Evolutionary conservation across 345 rosid genomes (phyloP).

Genomic region (Geranium rotundifolium): DNA sequence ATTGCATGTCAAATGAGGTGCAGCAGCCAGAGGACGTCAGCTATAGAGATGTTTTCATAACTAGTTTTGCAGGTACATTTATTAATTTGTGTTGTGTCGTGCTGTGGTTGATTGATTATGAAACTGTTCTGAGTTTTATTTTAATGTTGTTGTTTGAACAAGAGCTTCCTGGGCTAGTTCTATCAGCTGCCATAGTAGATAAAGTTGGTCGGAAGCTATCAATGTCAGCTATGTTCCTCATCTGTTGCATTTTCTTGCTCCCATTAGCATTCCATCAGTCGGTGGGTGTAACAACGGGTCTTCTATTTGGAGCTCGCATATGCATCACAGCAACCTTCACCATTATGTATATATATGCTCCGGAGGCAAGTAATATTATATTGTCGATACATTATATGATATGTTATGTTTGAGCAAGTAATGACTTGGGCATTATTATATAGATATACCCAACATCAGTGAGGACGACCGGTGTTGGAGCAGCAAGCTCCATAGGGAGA

Average conservation of each 20-base stretch:
- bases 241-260: slow-evolving; percentile 52
- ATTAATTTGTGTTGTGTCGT: neutral
- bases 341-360: slow-evolving; percentile 67
- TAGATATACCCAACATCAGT: slow-evolving; percentile 85
- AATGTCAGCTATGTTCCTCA: slow-evolving; percentile 68
- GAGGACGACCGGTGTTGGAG: slow-evolving; percentile 82
- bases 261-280: slow-evolving; percentile 67
- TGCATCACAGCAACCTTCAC: slow-evolving; percentile 79
- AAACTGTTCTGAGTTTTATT: neutral
- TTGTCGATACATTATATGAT: neutral
- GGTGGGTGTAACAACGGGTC: slow-evolving; percentile 45
- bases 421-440: neutral
- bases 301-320: slow-evolving; percentile 72
- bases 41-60: slow-evolving; percentile 66
- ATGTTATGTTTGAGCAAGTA: too few species aligned
- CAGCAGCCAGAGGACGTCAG: slow-evolving; percentile 23
- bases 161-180: slow-evolving; percentile 86
- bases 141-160: slow-evolving; percentile 4
- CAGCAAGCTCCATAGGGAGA: slow-evolving; percentile 80
- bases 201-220: slow-evolving; percentile 73
- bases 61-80: slow-evolving; percentile 70
- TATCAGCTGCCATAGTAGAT: slow-evolving; percentile 68
- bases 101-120: too few species aligned
- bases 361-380: slow-evolving; percentile 44
- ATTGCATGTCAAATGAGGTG: slow-evolving; percentile 22